Evolutionary conservation across 495 filamentous ascomycete species (phyloP).

Genomic region (Hyaloscypha variabilis): DNA sequence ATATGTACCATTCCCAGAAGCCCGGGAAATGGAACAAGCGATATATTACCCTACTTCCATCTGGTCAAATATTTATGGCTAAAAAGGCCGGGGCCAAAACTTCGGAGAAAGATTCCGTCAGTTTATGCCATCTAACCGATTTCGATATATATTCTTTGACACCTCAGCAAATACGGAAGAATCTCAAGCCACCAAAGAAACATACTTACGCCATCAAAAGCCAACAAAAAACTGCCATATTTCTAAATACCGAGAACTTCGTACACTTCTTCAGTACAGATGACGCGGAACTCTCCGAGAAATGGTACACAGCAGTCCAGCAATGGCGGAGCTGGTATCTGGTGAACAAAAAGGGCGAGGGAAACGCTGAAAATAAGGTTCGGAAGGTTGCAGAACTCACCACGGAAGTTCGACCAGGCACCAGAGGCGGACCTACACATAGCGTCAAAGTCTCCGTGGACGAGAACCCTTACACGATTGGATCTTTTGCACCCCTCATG

Average conservation of each 20-base stretch:
- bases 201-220: constrained; percentile 89
- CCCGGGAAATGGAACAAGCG: constrained; percentile 86
- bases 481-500: constrained; percentile 58
- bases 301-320: constrained; percentile 72
- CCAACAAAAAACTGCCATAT: constrained; percentile 87
- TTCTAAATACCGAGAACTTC: constrained; percentile 79
- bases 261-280: constrained; percentile 90
- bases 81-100: constrained; percentile 63
- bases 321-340: constrained; percentile 90
- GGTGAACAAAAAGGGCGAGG: constrained; percentile 63
- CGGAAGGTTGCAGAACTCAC: constrained; percentile 15
- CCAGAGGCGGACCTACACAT: constrained; percentile 16
- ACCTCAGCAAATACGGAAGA: constrained; percentile 59
- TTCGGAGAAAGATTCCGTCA: constrained; percentile 62
- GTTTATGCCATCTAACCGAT: constrained; percentile 86
- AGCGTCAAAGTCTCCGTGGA: constrained; percentile 33
- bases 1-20: constrained; percentile 79
- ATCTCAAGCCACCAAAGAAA: constrained; percentile 75
- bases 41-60: constrained; percentile 70
- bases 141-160: constrained; percentile 88
- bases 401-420: constrained; percentile 15
- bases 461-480: constrained; percentile 51
- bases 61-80: constrained; percentile 74
- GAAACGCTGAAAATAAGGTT: constrained; percentile 39
- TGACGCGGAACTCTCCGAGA: constrained; percentile 62